Conservation (phyloP, 2,329 filamentous ascomycete species). For the Colletotrichum sp. region DNA sequence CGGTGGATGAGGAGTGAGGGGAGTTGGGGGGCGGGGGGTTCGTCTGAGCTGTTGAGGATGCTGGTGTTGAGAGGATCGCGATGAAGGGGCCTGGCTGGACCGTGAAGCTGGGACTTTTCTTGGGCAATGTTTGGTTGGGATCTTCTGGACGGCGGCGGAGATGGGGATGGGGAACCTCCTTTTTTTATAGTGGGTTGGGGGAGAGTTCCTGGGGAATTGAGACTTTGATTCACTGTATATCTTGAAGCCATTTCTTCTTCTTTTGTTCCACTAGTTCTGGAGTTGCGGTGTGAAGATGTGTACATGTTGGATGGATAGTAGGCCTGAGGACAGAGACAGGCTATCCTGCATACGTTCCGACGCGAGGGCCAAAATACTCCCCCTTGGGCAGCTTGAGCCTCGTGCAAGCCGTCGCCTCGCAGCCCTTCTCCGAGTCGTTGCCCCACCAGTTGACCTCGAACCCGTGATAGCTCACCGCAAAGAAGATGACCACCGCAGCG, state of each 20-base stretch:
- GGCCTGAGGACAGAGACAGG: too few species aligned
- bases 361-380: constrained; percentile 4
- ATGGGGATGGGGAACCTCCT: not conserved
- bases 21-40: not conserved
- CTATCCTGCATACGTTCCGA: not conserved
- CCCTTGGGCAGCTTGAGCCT: not conserved
- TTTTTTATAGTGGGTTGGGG: not conserved
- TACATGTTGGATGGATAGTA: not conserved
- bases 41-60: not conserved
- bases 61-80: not conserved
- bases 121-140: not conserved
- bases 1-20: not conserved
- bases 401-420: constrained; percentile 5
- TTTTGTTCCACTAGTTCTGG: not conserved
- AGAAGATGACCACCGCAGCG: constrained; percentile 35
- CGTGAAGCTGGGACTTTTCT: not conserved
- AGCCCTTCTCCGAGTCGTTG: constrained; percentile 22
- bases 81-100: not conserved
- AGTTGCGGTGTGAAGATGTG: not conserved
- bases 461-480: constrained; percentile 29
- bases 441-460: constrained; percentile 33
- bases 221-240: constrained; percentile 7
- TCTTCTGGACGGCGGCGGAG: not conserved
- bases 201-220: constrained; percentile 6
- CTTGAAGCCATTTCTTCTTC: not conserved